A percentile compares a stretch with the other conserved stretches of the same genome.
Evolutionary conservation across 2,329 filamentous ascomycete species (phyloP).

Genomic region (Nemania serpens): DNA sequence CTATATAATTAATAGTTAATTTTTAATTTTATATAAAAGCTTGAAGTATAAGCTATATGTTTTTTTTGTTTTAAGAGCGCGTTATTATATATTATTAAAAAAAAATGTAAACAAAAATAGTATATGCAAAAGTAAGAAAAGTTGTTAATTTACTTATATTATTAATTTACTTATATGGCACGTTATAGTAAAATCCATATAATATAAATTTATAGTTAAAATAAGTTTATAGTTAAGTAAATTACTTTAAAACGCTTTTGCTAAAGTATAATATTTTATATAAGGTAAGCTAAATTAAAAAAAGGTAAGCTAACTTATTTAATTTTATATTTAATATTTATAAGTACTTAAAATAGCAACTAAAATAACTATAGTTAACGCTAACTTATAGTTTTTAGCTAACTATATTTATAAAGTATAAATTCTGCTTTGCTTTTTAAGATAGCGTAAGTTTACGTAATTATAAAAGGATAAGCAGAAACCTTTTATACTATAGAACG

Average conservation of each 20-base stretch:
- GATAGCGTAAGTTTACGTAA: conserved; percentile 10
- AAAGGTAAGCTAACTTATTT: background rate
- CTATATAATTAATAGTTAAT: too few species aligned
- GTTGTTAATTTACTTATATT: too few species aligned
- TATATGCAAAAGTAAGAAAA: too few species aligned
- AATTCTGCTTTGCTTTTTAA: conserved; percentile 10
- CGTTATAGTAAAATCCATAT: background rate
- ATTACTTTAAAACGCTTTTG: conserved; percentile 3
- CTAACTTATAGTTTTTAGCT: background rate
- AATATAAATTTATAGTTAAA: too few species aligned
- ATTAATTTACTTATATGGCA: too few species aligned
- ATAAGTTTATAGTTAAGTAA: background rate
- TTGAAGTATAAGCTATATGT: too few species aligned
- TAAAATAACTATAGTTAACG: background rate
- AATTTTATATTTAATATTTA: conserved; percentile 7
- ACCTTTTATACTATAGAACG: too few species aligned
- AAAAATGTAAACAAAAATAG: too few species aligned
- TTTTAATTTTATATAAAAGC: too few species aligned
- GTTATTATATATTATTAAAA: too few species aligned
- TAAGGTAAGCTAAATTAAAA: background rate
- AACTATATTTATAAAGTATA: conserved; percentile 8
- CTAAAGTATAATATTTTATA: background rate
- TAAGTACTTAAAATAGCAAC: conserved; percentile 4
- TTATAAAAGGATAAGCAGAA: too few species aligned
- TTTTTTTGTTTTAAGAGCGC: too few species aligned